Evolutionary conservation across 2,329 filamentous ascomycete species (phyloP).

Genomic region (Rhexocercosporidium sp.): DNA sequence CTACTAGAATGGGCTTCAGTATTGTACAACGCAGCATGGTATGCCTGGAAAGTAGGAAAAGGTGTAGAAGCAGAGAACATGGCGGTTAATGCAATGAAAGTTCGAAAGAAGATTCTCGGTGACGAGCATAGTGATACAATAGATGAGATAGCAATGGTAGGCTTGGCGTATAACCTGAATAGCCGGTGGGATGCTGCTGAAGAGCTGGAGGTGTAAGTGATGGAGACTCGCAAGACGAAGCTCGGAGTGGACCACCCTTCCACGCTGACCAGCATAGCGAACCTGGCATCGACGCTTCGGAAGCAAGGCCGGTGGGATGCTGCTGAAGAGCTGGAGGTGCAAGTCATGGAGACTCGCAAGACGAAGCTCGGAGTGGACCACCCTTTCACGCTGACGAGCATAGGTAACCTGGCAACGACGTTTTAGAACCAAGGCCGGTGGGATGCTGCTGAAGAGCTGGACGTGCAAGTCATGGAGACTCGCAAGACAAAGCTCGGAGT

Average conservation of each 20-base stretch:
- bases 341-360: slow-evolving; percentile 4
- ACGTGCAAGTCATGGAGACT: too few species aligned
- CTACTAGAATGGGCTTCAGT: slow-evolving; percentile 30
- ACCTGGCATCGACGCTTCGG: slow-evolving; percentile 8
- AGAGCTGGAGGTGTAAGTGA: not conserved
- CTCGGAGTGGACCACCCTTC: not conserved
- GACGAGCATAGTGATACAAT: not conserved
- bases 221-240: not conserved
- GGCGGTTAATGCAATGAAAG: too few species aligned
- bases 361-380: not conserved
- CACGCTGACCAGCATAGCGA: not conserved
- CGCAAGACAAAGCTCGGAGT: too few species aligned
- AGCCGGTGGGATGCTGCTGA: not conserved
- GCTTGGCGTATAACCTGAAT: not conserved
- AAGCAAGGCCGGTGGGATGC: slow-evolving; percentile 5
- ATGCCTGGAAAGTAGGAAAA: slow-evolving; percentile 26
- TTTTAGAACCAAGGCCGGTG: too few species aligned
- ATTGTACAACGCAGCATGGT: slow-evolving; percentile 33
- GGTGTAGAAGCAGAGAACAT: slow-evolving; percentile 27
- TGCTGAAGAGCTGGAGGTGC: slow-evolving; percentile 4
- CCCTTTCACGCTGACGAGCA: too few species aligned
- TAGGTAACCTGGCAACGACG: too few species aligned
- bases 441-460: too few species aligned
- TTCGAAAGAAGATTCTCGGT: too few species aligned
- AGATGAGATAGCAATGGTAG: slow-evolving; percentile 1